phyloP scores from a whole-genome alignment of 2,329 filamentous ascomycete genomes.

The Pseudogymnoascus sp. region DNA sequence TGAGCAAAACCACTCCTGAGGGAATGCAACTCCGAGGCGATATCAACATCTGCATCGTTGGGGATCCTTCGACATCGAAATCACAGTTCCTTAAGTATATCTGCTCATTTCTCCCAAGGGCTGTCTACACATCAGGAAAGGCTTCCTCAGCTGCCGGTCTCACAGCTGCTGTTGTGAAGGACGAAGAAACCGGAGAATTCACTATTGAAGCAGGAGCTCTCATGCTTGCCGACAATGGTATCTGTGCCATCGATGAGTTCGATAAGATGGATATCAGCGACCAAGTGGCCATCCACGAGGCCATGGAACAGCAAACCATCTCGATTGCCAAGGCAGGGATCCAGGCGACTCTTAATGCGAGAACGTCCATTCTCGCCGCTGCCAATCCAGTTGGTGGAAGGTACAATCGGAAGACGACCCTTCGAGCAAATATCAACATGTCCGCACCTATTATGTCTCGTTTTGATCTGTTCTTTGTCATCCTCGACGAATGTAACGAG shows the following conservation, averaged over 20 bases:
- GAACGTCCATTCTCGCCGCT: conserved; percentile 89
- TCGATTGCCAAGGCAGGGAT: conserved; percentile 98
- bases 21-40: conserved; percentile 94
- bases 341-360: conserved; percentile 91
- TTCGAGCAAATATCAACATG: conserved; percentile 97
- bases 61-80: conserved; percentile 93
- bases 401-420: conserved; percentile 94
- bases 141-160: conserved; percentile 95
- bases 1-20: conserved; percentile 84
- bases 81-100: conserved; percentile 98
- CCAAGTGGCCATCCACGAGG: conserved; percentile 98
- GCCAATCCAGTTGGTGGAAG: conserved; percentile 92
- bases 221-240: conserved; percentile 94
- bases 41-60: conserved; percentile 97
- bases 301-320: conserved; percentile 99
- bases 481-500: conserved; percentile 95
- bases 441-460: conserved; percentile 98
- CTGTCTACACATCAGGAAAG: conserved; percentile 96
- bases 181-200: conserved; percentile 97
- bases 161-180: conserved; percentile 93
- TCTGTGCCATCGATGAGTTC: conserved; percentile 97
- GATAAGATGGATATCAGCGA: conserved; percentile 99
- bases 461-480: conserved; percentile 98
- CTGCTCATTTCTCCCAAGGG: conserved; percentile 90
- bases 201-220: conserved; percentile 97